Base-by-base conservation (phyloP, 2,329 filamentous ascomycete genomes). In the Penicillium polonicum region DNA sequence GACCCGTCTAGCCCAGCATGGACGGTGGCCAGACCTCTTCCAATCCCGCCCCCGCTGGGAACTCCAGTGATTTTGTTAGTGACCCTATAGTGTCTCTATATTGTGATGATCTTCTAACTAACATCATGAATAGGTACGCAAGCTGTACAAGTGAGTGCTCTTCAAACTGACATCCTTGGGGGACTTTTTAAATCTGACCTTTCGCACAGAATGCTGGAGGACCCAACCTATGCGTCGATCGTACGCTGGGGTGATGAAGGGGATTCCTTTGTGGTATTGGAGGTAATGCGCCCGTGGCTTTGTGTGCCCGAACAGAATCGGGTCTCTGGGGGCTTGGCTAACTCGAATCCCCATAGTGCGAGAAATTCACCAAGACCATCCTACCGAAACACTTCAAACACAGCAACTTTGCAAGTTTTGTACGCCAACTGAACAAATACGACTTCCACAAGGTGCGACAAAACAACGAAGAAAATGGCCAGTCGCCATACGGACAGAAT, bases 351-450 rank as follows among this genome's bases (percentile, higher is more conserved):
- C 41, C 48, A 51, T 74, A 97, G 93, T 96, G 95, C 75, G 93
- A 97, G 75, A 96, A 96, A 75, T 99, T 99, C 72, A 97, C 94
- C 23, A 96, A 97, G 74, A 89, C 90, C 39, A 96, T 99, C 68
- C 85, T 99, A 17, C 94, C 94, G 2, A 97, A 97, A 73, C 92
- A 97, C 70, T 99, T 99, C 82, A 99, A 99, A 77, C 94, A 97
- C 78, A 96, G 91, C 83, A 97, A 97, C 75, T 97, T 97, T 79
- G 92, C 92, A 33, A 96, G 92, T 76, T 97, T 97, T 72, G 92
- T 97, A 58, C 89, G 92, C 48, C 92, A 97, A 74, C 80, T 97
- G 58, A 97, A 97, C 80, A 97, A 97, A 74, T 97, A 96, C 75
- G 92, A 96, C 72, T 99, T 99, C 68, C 94, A 99, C 81, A 99